Evolutionary conservation across 1,284 basidiomycete species (phyloP).

Genomic region (Irpex rosettiformis): DNA sequence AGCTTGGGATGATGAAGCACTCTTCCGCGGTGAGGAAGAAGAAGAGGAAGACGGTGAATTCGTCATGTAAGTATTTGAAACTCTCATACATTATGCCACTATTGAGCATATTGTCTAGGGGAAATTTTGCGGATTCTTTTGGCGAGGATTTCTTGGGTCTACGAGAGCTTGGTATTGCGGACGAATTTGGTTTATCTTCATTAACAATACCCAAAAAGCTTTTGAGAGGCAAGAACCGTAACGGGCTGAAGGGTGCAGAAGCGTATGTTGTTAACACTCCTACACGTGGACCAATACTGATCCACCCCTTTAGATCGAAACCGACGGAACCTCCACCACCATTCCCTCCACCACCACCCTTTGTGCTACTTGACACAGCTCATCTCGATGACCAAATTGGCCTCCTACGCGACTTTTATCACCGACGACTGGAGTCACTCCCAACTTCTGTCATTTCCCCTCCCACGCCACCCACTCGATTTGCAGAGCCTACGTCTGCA

Average conservation of each 20-base stretch:
- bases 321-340: conserved; percentile 80
- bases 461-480: conserved; percentile 15
- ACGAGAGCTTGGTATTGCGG: conserved; percentile 84
- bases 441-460: conserved; percentile 20
- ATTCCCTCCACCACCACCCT: conserved; percentile 81
- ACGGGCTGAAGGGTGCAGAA: conserved; percentile 34
- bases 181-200: conserved; percentile 79
- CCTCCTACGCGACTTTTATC: conserved; percentile 77
- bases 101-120: too few relatives aligned
- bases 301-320: conserved; percentile 43
- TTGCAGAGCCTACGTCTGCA: conserved; percentile 5
- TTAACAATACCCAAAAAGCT: conserved; percentile 79
- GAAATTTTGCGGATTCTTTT: conserved; percentile 83
- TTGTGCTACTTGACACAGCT: conserved; percentile 63
- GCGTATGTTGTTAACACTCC: too few relatives aligned
- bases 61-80: conserved; percentile 50
- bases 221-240: conserved; percentile 65
- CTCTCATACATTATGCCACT: not conserved
- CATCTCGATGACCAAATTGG: conserved; percentile 81
- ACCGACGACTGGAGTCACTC: conserved; percentile 48
- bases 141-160: conserved; percentile 95
- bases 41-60: conserved; percentile 76
- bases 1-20: conserved; percentile 70
- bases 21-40: conserved; percentile 67
- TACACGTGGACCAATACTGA: too few relatives aligned